These are phyloP conservation scores for Fusarium phyllophilum DNA, from an alignment of 2,329 filamentous ascomycete genomes.

Conservation along the genomic window DNA sequence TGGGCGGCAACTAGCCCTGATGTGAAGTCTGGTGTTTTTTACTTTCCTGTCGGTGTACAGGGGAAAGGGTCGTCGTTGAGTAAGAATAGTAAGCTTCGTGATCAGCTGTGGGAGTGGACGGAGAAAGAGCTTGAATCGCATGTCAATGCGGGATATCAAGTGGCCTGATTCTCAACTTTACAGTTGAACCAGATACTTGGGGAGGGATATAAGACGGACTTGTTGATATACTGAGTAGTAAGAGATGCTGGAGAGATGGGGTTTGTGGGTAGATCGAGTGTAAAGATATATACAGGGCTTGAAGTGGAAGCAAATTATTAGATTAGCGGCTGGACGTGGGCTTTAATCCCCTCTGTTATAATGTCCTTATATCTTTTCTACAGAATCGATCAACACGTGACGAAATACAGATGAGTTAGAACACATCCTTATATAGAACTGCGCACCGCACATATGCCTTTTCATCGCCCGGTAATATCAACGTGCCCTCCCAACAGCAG, in stretches of 20 bases:
- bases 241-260: fast-evolving
- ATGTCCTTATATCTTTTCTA: too few relatives aligned
- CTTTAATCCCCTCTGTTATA: too few relatives aligned
- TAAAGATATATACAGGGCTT: too few relatives aligned
- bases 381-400: too few relatives aligned
- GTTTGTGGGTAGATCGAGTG: too few relatives aligned
- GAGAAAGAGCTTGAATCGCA: neutral
- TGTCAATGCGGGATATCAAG: neutral
- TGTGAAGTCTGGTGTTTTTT: neutral
- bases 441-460: fast-evolving
- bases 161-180: neutral
- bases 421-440: neutral
- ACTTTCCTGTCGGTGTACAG: neutral
- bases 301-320: neutral
- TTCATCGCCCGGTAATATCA: neutral
- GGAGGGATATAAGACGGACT: too few relatives aligned
- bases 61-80: neutral
- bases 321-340: neutral
- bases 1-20: neutral
- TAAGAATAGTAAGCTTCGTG: neutral
- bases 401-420: too few relatives aligned
- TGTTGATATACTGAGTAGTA: neutral
- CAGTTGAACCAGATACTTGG: neutral
- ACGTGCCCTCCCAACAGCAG: neutral
- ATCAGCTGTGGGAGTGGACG: neutral